Evolutionary conservation across 2,329 filamentous ascomycete genomes (phyloP).

Genomic region (Tympanopsis confertula): DNA sequence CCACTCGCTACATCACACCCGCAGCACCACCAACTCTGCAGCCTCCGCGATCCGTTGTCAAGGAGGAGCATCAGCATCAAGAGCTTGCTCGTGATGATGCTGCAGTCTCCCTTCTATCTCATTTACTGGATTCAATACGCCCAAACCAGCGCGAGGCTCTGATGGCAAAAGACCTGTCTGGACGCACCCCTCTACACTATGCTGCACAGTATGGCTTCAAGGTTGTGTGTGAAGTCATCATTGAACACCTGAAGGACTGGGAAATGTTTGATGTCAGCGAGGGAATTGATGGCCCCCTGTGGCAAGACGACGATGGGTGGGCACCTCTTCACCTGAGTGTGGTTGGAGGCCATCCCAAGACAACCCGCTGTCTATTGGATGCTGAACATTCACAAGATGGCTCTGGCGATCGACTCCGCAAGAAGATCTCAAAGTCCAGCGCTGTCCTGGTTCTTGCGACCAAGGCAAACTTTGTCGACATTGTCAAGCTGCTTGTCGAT

Average conservation of each 20-base stretch:
- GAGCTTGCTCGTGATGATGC: background rate
- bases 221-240: slow-evolving; percentile 76
- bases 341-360: slow-evolving; percentile 78
- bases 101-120: slow-evolving; percentile 21
- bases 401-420: slow-evolving; percentile 53
- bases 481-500: slow-evolving; percentile 78
- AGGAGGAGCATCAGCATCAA: background rate
- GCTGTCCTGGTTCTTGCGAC: slow-evolving; percentile 80
- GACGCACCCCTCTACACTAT: slow-evolving; percentile 80
- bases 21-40: background rate
- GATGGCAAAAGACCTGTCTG: slow-evolving; percentile 62
- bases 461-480: slow-evolving; percentile 73
- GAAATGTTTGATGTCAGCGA: slow-evolving; percentile 71
- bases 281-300: slow-evolving; percentile 75
- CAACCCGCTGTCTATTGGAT: slow-evolving; percentile 69
- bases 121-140: slow-evolving; percentile 55
- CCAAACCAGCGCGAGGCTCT: slow-evolving; percentile 58
- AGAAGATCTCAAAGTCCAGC: slow-evolving; percentile 68
- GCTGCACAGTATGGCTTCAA: slow-evolving; percentile 91
- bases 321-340: slow-evolving; percentile 87
- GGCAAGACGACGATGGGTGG: slow-evolving; percentile 88
- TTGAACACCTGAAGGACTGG: slow-evolving; percentile 83
- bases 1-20: background rate
- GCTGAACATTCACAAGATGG: slow-evolving; percentile 62
- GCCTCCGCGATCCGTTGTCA: background rate